Evolutionary conservation across 306 rosid genomes (phyloP), one percentile per base, ranked within the genome.

Genomic region (Ziziphus jujuba): DNA sequence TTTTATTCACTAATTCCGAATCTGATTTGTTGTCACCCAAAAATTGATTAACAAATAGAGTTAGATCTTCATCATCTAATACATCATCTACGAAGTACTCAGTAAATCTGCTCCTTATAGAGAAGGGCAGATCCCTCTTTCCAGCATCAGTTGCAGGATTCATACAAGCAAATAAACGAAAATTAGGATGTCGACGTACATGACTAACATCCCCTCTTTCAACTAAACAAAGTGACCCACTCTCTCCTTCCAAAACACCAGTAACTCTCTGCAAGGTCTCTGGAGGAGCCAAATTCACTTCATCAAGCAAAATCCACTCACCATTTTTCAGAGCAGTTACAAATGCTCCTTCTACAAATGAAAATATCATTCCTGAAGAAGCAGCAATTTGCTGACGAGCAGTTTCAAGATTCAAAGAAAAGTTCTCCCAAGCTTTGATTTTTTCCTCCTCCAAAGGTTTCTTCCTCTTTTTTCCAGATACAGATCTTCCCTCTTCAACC

Each of bases 81-180:
- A 93, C 85, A 62, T 90, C 98, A 82, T 93, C 98, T 45, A 93
- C 91, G 78, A 79, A 93, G 75, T 83, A 90, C 74, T 93, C 97
- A 0, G 96, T 90, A 85, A 90, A 93, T 78, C 98, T 90, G 80
- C 95, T 88, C 78, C 93, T 83, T 61, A 93, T 72, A 55, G 91
- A 86, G 43, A 88, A 77, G 21, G 97, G 97, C 72, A 93, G 74
- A 74, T 93, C 98, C 48, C 95, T 86, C 87, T 90, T 93, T 67
- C 98, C 98, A 19, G 95, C 87, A 84, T 93, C 98, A n/a, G 98
- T 90, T 53, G 98, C 96, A 50, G 98, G 98, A 86, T 93, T 93
- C 98, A 93, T 93, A 79, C 98, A 93, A 75, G 95, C 91, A 84
- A 93, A 93, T 73, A 93, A 75, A 51, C 97, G 96, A 47, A 93